Evolutionary conservation across 257 asterid genomes (phyloP), one percentile per base, ranked within the genome.

Genomic region (Nemophila menziesii): DNA sequence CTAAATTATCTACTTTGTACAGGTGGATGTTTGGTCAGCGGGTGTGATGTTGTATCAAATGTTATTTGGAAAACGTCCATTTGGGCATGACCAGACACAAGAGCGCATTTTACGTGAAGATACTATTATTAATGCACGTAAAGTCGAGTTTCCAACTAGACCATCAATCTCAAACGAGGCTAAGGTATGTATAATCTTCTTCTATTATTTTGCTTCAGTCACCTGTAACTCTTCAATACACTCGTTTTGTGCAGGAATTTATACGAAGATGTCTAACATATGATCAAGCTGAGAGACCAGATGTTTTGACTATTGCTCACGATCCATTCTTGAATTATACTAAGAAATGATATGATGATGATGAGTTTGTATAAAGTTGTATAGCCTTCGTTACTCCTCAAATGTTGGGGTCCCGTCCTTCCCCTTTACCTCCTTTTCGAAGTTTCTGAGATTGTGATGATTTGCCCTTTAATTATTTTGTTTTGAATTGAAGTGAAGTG

Each of bases 21-120:
- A 90, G 96, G 99, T 90, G 52, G 99, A 90, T 71, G 99, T 90
- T 26, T 90, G 99, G 99, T 90, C 99, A 53, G 86, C 81, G 33
- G 99, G 99, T 12, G 66, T 90, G 49, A 69, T 90, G 48, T 64
- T 85, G 57, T 90, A 85, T 83, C 99, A 90, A 77, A 81, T 90
- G 92, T 78, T 90, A 43, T 85, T 81, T 59, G 96, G 99, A 19
- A 70, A 64, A 68, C 82, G 96, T 37, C 99, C 99, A 52, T 90
- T 90, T 55, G 99, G 99, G 37, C 99, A 90, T 33, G 96, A 90
- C 61, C 99, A 90, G 58, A 50, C 86, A 26, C 99, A 85, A 65
- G 99, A 90, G 58, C 70, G 93, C 39, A 90, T 90, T 53, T 59
- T 90, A 60, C 95, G 99, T 11, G 99, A 90, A 70, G 99, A 90